Base-by-base conservation (phyloP, 2,329 filamentous ascomycete genomes). In the Cytospora mali region DNA sequence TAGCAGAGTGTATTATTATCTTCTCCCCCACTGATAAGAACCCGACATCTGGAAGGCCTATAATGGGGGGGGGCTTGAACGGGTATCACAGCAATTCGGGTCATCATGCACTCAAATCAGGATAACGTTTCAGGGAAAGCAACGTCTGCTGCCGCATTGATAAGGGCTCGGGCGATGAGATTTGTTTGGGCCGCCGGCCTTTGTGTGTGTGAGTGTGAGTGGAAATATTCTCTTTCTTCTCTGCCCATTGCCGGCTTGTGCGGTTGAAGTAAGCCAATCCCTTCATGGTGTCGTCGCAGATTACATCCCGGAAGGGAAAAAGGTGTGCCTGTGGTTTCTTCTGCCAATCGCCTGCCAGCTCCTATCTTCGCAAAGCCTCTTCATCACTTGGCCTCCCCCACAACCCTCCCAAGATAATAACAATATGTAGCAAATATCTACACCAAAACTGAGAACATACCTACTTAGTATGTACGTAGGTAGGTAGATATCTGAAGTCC, bases 1-100 rank as follows among this genome's bases (percentile, higher is more conserved):
- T 35, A 16, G 16, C 16, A 39, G 35, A 39, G 52, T 35, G 29
- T 28, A 25, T 35, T n/a, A n/a, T n/a, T n/a, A n/a, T n/a, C n/a
- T n/a, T 25, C 28, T 25, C 11, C 39, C 55, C 55, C 46, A 58
- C 55, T 50, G 55, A 58, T 58, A 58, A 58, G 55, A 16, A 18
- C 48, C 49, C 48, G 25, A n/a, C n/a, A n/a, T n/a, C n/a, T n/a
- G n/a, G n/a, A 27, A 18, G 23, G 16, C 23, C 35, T 53, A 25
- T 27, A 52, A 46, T 6, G 48, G 14, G 25, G 21, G n/a, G 46
- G 6, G 4, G n/a, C n/a, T 18, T 39, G 51, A 9, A 31, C 21
- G 51, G 35, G 16, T 39, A n/a, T 39, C 14, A 39, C 18, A 10
- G 25, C 48, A 50, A 50, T 50, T 21, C 13, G 21, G 21, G 35